Evolutionary conservation across 1,284 basidiomycete species (phyloP), one percentile per base, ranked within the genome.

Genomic region (Golubevia pallescens): DNA sequence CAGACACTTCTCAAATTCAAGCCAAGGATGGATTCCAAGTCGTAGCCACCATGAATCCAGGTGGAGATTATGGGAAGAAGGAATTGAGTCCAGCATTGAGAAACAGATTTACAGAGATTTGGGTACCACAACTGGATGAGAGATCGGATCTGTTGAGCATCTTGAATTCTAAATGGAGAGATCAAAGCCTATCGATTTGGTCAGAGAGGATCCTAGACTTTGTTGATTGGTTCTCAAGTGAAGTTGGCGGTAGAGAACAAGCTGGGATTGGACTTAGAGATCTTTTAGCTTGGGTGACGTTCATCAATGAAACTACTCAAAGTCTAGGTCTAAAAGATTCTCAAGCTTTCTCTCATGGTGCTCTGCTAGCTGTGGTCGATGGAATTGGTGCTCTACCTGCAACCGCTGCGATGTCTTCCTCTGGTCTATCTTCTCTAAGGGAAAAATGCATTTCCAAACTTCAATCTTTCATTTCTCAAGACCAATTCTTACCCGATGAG

Each of bases 41-140:
- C 51, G 88, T 98, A 0, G 95, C 97, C 0, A 99, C 97, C 0
- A 99, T 99, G 97, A 99, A 99, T 85, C 97, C 97, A 0, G 97
- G 97, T 42, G 97, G 97, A 48, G 97, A 99, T 85, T 99, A 97
- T 78, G 97, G 97, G 52, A 99, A 99, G 88, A 99, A 99, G 86
- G 97, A 99, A 84, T 88, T 99, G 2, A 98, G 95, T 0, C 96
- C 96, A 28, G 97, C 97, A 0, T 88, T 99, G 57, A 90, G 97
- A 24, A 99, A 99, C 87, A 91, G 97, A 14, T 99, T 99, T 87
- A 99, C 97, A 8, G 97, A 99, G 85, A 97, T 99, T 55, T 99
- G 95, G 95, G 97, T 99, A 0, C 96, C 97, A 1, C 88, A 92
- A 13, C 90, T 99, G 52, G 91, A 93, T 66, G 89, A 91, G 68